These are phyloP conservation scores for Colletotrichum sp. DNA, from an alignment of 2,329 filamentous ascomycete species.

Conservation along the genomic window DNA sequence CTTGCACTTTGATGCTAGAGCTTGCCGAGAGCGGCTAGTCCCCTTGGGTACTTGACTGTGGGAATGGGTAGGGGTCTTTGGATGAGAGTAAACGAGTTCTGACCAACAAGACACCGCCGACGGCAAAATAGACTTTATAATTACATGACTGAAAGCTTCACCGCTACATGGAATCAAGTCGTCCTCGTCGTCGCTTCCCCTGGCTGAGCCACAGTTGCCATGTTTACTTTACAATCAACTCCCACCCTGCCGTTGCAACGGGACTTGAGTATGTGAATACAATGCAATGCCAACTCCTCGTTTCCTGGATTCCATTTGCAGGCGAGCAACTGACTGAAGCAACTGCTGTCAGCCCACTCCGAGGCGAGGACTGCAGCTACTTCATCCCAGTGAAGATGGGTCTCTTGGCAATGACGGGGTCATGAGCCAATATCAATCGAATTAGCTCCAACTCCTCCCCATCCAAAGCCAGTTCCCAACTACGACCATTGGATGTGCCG, in stretches of 20 bases:
- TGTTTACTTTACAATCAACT: not conserved
- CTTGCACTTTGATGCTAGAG: not conserved
- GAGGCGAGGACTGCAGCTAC: not conserved
- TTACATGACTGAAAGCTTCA: not conserved
- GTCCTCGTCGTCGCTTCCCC: not conserved
- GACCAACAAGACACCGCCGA: not conserved
- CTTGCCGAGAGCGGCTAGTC: not conserved
- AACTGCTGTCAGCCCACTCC: not conserved
- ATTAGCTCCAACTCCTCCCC: not conserved
- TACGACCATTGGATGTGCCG: not conserved
- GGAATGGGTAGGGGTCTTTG: not conserved
- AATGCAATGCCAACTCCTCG: not conserved
- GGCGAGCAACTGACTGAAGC: not conserved
- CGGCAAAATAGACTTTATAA: not conserved
- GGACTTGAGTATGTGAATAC: not conserved
- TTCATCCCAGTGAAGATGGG: not conserved
- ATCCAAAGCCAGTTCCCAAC: not conserved
- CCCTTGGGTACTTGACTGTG: not conserved
- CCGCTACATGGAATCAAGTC: not conserved
- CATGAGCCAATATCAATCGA: not conserved
- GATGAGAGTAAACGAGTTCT: not conserved
- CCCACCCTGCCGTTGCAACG: not conserved
- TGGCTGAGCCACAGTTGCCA: not conserved
- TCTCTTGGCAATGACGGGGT: not conserved
- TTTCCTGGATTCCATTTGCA: not conserved